Evolutionary conservation across 2,329 filamentous ascomycete species (phyloP).

Genomic region (Claviceps paspali): DNA sequence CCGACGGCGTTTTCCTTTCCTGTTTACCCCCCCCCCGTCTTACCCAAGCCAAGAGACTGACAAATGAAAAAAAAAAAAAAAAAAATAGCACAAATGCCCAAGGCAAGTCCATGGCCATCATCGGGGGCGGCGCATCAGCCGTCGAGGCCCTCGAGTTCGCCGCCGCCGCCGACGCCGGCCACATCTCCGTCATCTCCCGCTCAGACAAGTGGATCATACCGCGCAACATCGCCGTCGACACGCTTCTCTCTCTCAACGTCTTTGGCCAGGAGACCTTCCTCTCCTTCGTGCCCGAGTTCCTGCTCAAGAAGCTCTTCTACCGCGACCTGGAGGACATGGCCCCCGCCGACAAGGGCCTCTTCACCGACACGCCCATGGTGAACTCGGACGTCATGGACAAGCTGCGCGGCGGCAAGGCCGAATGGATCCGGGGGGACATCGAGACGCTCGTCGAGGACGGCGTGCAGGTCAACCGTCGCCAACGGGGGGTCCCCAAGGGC

Average conservation of each 20-base stretch:
- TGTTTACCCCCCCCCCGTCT: no score
- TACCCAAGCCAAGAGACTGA: no score
- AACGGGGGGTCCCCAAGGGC: conserved; percentile 57
- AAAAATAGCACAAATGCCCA: conserved; percentile 46
- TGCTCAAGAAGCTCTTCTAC: conserved; percentile 70
- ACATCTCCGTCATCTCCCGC: conserved; percentile 58
- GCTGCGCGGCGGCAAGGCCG: conserved; percentile 53
- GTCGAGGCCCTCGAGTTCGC: conserved; percentile 75
- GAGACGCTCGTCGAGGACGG: conserved; percentile 46
- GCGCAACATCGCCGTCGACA: conserved; percentile 59
- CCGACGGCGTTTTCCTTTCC: no score
- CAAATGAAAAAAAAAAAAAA: no score
- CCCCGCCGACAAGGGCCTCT: conserved; percentile 54
- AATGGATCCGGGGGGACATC: conserved; percentile 74
- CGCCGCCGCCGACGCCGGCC: conserved; percentile 45
- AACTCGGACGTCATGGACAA: conserved; percentile 69
- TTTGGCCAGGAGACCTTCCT: conserved; percentile 62
- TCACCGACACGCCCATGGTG: conserved; percentile 75
- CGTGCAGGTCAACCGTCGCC: conserved; percentile 55
- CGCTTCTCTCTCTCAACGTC: conserved; percentile 61
- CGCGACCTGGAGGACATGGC: conserved; percentile 62
- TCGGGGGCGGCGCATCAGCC: conserved; percentile 68
- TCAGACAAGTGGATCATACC: conserved; percentile 84
- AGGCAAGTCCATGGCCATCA: conserved; percentile 59
- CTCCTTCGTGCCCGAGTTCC: conserved; percentile 62